Base-by-base conservation (phyloP, 169 alveolate species). In the Plasmodium yoelii region DNA sequence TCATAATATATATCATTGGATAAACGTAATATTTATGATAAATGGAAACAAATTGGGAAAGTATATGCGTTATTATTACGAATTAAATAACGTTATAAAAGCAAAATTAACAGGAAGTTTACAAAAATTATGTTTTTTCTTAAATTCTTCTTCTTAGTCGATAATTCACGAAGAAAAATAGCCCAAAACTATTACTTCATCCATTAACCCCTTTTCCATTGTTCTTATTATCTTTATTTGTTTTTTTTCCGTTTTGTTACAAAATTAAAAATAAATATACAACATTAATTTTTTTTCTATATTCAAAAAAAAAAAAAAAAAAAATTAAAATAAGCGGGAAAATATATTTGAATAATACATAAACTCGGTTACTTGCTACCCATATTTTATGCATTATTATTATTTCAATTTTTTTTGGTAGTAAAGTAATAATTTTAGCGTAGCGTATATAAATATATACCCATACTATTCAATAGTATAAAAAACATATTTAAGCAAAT, bases 221-320 rank as follows among this genome's bases (percentile, higher is more conserved):
- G n/a, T 15, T 57, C 26, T 57, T 18, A 57, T 24, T n/a, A n/a
- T 57, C 2, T 57, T 13, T n/a, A 57, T n/a, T 24, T 57, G n/a
- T 15, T 57, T 57, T 57, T 56, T 57, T 15, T 57, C 65, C 10
- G 10, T 57, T 24, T 57, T 57, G 26, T 57, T 15, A 57, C n/a
- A 57, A 57, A 57, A n/a, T 57, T 15, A 18, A 57, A 57, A 57
- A 57, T 19, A 57, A 3, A 34, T 34, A 34, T 34, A 34, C 42
- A 34, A 34, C 26, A 19, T 24, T n/a, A n/a, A 57, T 57, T 8
- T 57, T 57, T 57, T 13, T 57, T 57, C 13, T 57, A 18, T 15
- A 13, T 18, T 57, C 19, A 15, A 57, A 57, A 19, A 57, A 57
- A 10, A 57, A 57, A 57, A 18, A 24, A 19, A 57, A 57, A 57